phyloP scores from a whole-genome alignment of 768 basidiomycete genomes.

The Ramaria sp. region DNA sequence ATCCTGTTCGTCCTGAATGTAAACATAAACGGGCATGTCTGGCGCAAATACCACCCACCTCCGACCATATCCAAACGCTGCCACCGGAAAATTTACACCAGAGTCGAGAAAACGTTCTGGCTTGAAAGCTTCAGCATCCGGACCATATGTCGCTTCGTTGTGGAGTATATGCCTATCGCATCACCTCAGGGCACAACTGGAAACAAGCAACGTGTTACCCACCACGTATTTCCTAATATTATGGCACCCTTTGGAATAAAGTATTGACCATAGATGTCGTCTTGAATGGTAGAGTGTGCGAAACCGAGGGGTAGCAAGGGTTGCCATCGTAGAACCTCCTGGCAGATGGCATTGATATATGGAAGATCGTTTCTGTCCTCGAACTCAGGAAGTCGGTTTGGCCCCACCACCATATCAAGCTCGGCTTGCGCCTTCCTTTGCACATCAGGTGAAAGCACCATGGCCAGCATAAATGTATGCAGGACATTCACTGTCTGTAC shows the following conservation, averaged over 20 bases:
- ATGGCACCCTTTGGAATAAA: conserved; percentile 21
- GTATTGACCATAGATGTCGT: conserved; percentile 21
- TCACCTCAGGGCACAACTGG: not conserved
- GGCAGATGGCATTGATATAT: not conserved
- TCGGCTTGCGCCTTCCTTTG: conserved; percentile 1
- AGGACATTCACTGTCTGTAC: not conserved
- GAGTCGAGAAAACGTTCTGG: conserved; percentile 9
- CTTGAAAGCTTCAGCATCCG: not conserved
- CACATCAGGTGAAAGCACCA: conserved; percentile 5
- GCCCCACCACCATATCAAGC: not conserved
- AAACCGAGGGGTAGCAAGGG: conserved; percentile 7
- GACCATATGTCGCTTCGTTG: conserved; percentile 16
- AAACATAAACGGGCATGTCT: not conserved
- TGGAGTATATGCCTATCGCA: not conserved
- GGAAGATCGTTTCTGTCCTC: not conserved
- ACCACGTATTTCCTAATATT: conserved; percentile 20
- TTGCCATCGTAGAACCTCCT: not conserved
- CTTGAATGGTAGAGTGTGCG: conserved; percentile 20
- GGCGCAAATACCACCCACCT: not conserved
- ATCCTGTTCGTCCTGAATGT: conserved; percentile 22
- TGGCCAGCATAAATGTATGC: not conserved
- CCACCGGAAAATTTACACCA: conserved; percentile 1
- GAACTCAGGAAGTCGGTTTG: not conserved
- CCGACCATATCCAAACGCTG: not conserved
- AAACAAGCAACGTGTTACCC: conserved; percentile 8